phyloP scores from a whole-genome alignment of 208 protist species.

The Herpetomonas tarakana region DNA sequence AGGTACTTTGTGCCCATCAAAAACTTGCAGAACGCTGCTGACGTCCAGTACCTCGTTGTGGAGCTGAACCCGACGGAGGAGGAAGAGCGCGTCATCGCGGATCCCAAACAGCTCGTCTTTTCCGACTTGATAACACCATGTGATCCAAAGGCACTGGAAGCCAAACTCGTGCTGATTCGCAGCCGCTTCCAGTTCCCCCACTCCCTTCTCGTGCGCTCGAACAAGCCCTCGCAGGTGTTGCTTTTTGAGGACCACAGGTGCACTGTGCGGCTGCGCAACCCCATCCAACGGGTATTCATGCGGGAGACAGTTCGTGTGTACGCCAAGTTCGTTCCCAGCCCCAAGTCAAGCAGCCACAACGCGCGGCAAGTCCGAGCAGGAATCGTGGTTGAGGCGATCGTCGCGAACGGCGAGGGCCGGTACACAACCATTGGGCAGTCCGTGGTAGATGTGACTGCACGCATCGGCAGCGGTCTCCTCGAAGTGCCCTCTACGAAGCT shows the following conservation, averaged over 20 bases:
- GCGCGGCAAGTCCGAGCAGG: slow-evolving; percentile 52
- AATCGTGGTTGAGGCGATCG: slow-evolving; percentile 71
- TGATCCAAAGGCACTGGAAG: slow-evolving; percentile 35
- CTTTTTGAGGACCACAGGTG: slow-evolving; percentile 78
- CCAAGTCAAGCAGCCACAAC: slow-evolving; percentile 33
- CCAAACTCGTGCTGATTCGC: slow-evolving; percentile 65
- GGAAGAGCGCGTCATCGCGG: slow-evolving; percentile 56
- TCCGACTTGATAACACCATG: slow-evolving; percentile 70
- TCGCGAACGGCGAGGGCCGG: slow-evolving; percentile 27
- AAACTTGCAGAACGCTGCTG: slow-evolving; percentile 58
- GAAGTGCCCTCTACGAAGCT: slow-evolving; percentile 27
- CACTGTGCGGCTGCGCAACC: slow-evolving; percentile 51
- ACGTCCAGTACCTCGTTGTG: slow-evolving; percentile 73
- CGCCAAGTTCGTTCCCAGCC: slow-evolving; percentile 56
- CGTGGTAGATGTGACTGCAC: slow-evolving; percentile 38
- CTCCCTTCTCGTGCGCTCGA: slow-evolving; percentile 70
- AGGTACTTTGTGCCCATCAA: slow-evolving; percentile 84
- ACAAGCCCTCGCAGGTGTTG: slow-evolving; percentile 62
- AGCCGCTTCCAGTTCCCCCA: slow-evolving; percentile 60
- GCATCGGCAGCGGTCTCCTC: slow-evolving; percentile 57
- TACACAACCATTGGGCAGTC: slow-evolving; percentile 45
- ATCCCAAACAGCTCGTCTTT: slow-evolving; percentile 58
- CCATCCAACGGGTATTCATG: slow-evolving; percentile 47
- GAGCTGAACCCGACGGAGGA: slow-evolving; percentile 73
- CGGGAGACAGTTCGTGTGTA: slow-evolving; percentile 73